Base-by-base conservation (phyloP, 2,329 filamentous ascomycete genomes). In the Hypoxylon sp. region DNA sequence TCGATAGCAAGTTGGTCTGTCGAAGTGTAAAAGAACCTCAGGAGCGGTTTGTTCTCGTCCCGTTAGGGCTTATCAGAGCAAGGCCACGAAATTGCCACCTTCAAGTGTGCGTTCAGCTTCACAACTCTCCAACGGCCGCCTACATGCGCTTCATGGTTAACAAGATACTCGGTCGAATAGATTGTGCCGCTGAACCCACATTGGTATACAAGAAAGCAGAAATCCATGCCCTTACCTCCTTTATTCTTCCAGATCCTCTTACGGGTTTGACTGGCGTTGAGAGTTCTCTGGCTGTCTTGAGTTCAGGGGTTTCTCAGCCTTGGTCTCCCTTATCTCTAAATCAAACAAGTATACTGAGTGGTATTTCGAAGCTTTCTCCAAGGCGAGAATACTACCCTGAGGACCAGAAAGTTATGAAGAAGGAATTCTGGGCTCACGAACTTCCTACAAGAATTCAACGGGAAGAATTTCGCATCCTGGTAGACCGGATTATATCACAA, bases 171-270 rank as follows among this genome's bases (percentile, higher is more conserved):
- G 84, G 86, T 0, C 82, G 87, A 0, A 75, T 92, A 0, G 82
- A 86, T 2, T 90, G 88, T 39, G 81, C 89, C 0, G 79, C 86
- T 0, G 89, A 91, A 50, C 86, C 87, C 0, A 74, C 75, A 0
- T 76, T 89, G 0, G 77, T 88, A 0, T 89, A 89, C 61, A 79
- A 79, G 0, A 91, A 89, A 71, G 88, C 88, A 0, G 76, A 84
- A 3, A 75, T 89, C 0, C 90, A 92, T 72, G 90, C 89, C 0
- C 77, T 84, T 3, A 92, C 90, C 0, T 89, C 89, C 0, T 87
- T 85, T 32, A 72, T 84, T 0, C 37, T 91, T 0, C 84, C 87
- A 0, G 90, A 92, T 72, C 77, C 80, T 0, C 80, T 92, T 0
- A 91, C 89, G 0, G 79, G 82, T 0, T 80, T 83, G 0, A 91